A percentile compares a stretch with the other conserved stretches of the same genome.
These are phyloP conservation scores for Peronospora tabacina DNA, from an alignment of 352 stramenopile genomes.

Conservation along the genomic window DNA sequence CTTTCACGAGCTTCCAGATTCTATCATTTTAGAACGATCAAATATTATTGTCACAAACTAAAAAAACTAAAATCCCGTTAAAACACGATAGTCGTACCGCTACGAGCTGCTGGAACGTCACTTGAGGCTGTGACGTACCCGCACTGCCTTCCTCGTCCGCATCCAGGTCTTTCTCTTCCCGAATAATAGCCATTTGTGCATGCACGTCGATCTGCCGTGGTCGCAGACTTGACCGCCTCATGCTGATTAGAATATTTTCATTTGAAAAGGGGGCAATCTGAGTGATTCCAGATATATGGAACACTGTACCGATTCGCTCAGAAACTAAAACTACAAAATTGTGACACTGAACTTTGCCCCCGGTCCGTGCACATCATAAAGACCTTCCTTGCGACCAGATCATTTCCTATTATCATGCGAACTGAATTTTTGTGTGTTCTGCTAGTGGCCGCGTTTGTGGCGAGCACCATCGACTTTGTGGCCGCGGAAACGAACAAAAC, in stretches of 20 bases:
- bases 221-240: constrained; percentile 78
- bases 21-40: constrained; percentile 22
- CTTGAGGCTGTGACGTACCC: constrained; percentile 28
- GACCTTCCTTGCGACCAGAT: no score
- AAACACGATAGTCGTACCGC: constrained; percentile 28
- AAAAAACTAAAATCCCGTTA: no score
- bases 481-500: no score
- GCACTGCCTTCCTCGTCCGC: constrained; percentile 46
- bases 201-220: constrained; percentile 86
- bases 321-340: no score
- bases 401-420: no score
- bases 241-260: constrained; percentile 9
- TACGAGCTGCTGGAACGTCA: constrained; percentile 71
- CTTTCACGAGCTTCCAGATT: constrained; percentile 55
- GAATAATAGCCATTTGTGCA: constrained; percentile 78
- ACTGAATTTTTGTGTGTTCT: no score
- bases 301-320: neutral
- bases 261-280: neutral
- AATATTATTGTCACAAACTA: neutral
- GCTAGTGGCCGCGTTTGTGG: no score
- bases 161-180: constrained; percentile 70
- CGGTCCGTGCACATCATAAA: no score
- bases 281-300: neutral
- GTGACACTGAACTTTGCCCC: no score
- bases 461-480: no score